Base-by-base conservation (phyloP, 306 rosid species). In the Pyrus bretschneideri region DNA sequence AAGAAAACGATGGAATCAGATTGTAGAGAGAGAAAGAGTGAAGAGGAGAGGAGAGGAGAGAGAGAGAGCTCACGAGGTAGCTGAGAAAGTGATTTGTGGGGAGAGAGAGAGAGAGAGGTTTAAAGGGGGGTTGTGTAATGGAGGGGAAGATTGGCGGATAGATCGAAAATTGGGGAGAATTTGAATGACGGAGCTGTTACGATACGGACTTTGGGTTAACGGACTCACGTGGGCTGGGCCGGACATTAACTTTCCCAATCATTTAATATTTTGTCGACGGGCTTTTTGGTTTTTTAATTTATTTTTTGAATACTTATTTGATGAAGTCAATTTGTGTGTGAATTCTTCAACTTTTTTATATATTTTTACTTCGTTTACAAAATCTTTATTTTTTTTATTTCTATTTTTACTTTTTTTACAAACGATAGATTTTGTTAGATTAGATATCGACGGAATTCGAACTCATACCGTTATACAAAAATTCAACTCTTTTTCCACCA, bases 101-200 rank as follows among this genome's bases (percentile, higher is more conserved):
- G 10, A 63, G 4, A 9, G 54, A 54, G 80, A 62, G 80, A 73
- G 74, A 57, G 75, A 76, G 80, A 17, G 44, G 27, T 45, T 15
- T 22, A 33, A 19, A 44, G 15, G 5, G 75, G 70, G 12, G 30
- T 23, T 7, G 21, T 63, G 14, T 40, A 35, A 9, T 29, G 67
- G 72, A 72, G 83, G n/a, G 49, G 72, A 22, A 59, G 71, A 68
- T 76, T 75, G 96, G 92, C 91, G 96, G 92, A 90, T 78, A 71
- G 81, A 72, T 71, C 87, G 73, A 89, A 77, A 80, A 35, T 15
- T 2, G 2, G 49, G 80, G 68, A 46, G 69, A 80, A 73, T 73
- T 86, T 81, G 81, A 86, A 88, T 80, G 61, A 40, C 52, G 33
- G 46, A 74, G 63, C 63, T 66, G 51, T 30, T 18, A 17, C 52